Conservation (phyloP, 305 asterid genomes). For the Solanum hybrid region DNA sequence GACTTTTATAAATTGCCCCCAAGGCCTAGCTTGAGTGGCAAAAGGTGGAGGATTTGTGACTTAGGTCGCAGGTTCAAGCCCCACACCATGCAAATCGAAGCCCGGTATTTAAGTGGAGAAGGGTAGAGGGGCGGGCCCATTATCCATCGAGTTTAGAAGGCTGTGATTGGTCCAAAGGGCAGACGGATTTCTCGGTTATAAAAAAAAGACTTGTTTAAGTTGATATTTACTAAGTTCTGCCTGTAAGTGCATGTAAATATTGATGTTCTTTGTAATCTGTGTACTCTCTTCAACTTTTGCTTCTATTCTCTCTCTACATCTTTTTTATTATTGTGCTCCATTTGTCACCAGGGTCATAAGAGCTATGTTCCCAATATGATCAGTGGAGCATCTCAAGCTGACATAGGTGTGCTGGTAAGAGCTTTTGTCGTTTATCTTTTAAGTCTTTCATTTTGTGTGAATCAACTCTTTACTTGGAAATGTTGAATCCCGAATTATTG, state of each 20-base stretch:
- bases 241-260: not conserved
- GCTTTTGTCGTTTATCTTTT: not conserved
- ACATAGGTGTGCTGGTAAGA: constrained; percentile 88
- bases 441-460: not conserved
- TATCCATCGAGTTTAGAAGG: too few relatives aligned
- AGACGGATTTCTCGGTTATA: not conserved
- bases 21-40: not conserved
- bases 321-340: not conserved
- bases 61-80: too few relatives aligned
- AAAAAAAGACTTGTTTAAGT: not conserved
- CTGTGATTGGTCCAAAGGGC: too few relatives aligned
- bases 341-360: constrained; percentile 71
- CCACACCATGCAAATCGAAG: too few relatives aligned
- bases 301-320: not conserved
- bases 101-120: too few relatives aligned
- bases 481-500: not conserved
- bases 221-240: not conserved
- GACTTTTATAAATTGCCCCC: not conserved
- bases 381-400: constrained; percentile 99
- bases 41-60: too few relatives aligned
- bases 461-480: not conserved
- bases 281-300: not conserved
- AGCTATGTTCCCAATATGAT: constrained; percentile 99
- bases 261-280: not conserved
- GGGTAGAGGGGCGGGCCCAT: too few relatives aligned